phyloP scores from a whole-genome alignment of 805 yeast species.

The Saturnispora mendoncae region DNA sequence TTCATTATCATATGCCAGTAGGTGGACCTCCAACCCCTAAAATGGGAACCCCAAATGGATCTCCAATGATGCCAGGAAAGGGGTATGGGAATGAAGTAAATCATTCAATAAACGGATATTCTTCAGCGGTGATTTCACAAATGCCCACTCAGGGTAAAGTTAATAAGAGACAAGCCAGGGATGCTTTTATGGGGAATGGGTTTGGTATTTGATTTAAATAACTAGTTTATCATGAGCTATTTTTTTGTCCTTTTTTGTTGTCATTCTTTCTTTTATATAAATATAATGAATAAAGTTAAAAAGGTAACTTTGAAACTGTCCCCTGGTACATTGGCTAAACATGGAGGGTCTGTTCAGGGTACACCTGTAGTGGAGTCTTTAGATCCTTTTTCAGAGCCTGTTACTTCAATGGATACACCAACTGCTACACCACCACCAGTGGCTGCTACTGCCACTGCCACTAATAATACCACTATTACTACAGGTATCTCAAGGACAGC shows the following conservation, averaged over 20 bases:
- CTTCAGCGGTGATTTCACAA: constrained; percentile 30
- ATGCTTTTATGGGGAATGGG: constrained; percentile 55
- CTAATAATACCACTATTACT: too few species aligned
- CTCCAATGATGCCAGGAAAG: not conserved
- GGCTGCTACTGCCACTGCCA: too few species aligned
- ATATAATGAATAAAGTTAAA: constrained; percentile 4
- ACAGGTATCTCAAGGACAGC: too few species aligned
- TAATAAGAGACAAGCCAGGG: constrained; percentile 50
- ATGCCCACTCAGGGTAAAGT: constrained; percentile 40
- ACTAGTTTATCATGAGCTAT: not conserved
- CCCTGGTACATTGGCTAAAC: constrained; percentile 4
- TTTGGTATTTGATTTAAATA: constrained; percentile 47
- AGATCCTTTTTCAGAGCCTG: too few species aligned
- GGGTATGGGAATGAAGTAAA: too few species aligned
- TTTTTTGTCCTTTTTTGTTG: not conserved
- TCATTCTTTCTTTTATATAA: not conserved
- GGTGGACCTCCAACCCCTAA: too few species aligned
- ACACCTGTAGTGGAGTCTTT: too few species aligned
- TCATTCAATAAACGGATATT: too few species aligned
- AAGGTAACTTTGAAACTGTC: constrained; percentile 14
- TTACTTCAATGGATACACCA: constrained; percentile 4
- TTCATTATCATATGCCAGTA: too few species aligned
- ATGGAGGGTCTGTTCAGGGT: not conserved
- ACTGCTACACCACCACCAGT: not conserved
- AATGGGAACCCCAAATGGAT: not conserved